Percentiles rank a stretch among this genome's conserved stretches.
phyloP scores from a whole-genome alignment of 2,329 filamentous ascomycete genomes.

The Thyridium curvatum region DNA sequence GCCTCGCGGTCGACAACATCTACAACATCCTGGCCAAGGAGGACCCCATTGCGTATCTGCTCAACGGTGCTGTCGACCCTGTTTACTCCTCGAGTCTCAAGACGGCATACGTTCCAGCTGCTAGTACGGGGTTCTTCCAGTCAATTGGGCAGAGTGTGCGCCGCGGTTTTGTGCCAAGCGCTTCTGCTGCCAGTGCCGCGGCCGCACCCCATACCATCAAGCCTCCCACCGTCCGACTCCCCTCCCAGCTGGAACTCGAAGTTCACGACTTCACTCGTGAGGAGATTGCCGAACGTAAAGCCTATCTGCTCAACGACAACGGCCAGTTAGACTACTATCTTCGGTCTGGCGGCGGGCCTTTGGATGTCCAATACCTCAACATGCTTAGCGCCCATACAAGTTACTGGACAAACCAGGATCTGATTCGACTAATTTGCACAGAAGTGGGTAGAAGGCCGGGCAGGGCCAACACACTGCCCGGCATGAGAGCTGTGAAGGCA shows the following conservation, averaged over 20 bases:
- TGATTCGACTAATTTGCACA: slow-evolving; percentile 82
- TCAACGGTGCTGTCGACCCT: slow-evolving; percentile 85
- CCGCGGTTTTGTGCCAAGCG: slow-evolving; percentile 53
- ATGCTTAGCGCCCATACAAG: slow-evolving; percentile 95
- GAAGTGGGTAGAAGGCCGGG: slow-evolving; percentile 77
- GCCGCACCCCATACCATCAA: slow-evolving; percentile 19
- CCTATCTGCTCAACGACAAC: slow-evolving; percentile 87
- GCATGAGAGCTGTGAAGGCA: slow-evolving; percentile 53
- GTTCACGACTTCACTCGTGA: slow-evolving; percentile 92
- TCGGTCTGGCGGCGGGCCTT: slow-evolving; percentile 72
- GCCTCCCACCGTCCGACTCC: slow-evolving; percentile 41
- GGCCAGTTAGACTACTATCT: slow-evolving; percentile 92
- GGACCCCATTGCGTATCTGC: slow-evolving; percentile 78
- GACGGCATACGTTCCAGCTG: slow-evolving; percentile 71
- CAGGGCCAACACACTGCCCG: slow-evolving; percentile 48
- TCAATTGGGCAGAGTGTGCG: slow-evolving; percentile 55
- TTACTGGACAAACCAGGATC: slow-evolving; percentile 85
- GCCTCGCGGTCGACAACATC: slow-evolving; percentile 88
- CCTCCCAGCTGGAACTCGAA: slow-evolving; percentile 77
- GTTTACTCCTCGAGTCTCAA: slow-evolving; percentile 72
- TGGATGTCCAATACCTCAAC: slow-evolving; percentile 94
- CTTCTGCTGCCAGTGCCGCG: slow-evolving; percentile 19
- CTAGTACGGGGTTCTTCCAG: slow-evolving; percentile 58
- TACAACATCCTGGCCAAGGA: slow-evolving; percentile 80
- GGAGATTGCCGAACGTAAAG: slow-evolving; percentile 85